Conservation (phyloP, 2,329 filamentous ascomycete species). For the Neofusicoccum cordaticola region DNA sequence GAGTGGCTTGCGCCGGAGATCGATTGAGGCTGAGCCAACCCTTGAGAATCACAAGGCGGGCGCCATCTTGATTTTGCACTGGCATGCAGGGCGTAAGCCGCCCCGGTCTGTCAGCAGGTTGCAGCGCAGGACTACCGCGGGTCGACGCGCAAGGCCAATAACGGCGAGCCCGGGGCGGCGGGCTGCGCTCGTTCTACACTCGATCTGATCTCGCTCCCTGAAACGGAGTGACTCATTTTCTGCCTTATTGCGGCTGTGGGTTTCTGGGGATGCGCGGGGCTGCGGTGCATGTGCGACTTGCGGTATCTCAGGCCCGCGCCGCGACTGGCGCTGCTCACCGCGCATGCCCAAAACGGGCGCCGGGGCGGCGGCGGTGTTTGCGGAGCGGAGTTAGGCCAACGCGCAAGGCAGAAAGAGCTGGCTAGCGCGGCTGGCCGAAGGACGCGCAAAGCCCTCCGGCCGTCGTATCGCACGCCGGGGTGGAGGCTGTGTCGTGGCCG, state of each 20-base stretch:
- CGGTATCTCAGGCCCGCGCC: not conserved
- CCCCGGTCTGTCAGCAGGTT: not conserved
- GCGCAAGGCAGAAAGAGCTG: not conserved
- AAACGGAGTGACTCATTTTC: conserved; percentile 9
- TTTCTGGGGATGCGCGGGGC: not conserved
- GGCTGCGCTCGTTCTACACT: not conserved
- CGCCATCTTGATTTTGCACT: not conserved
- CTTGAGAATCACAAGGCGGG: not conserved
- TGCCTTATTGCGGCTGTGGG: not conserved
- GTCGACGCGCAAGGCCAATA: not conserved
- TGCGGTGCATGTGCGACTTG: not conserved
- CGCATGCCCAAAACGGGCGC: not conserved
- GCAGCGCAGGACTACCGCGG: not conserved
- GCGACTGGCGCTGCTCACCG: not conserved
- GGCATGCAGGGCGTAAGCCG: not conserved
- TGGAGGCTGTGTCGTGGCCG: not conserved
- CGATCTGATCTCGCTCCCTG: conserved; percentile 9
- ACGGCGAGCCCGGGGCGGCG: not conserved
- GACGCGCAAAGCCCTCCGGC: not conserved
- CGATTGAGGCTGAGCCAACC: conserved; percentile 1
- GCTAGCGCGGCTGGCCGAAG: not conserved
- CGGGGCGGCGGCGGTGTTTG: not conserved
- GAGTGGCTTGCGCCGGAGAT: not conserved
- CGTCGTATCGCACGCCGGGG: not conserved
- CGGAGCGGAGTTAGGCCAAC: not conserved